Percentiles rank a stretch among this genome's conserved stretches.
These are phyloP conservation scores for Dipteronia dyeriana DNA, from an alignment of 345 rosid species.

Conservation along the genomic window DNA sequence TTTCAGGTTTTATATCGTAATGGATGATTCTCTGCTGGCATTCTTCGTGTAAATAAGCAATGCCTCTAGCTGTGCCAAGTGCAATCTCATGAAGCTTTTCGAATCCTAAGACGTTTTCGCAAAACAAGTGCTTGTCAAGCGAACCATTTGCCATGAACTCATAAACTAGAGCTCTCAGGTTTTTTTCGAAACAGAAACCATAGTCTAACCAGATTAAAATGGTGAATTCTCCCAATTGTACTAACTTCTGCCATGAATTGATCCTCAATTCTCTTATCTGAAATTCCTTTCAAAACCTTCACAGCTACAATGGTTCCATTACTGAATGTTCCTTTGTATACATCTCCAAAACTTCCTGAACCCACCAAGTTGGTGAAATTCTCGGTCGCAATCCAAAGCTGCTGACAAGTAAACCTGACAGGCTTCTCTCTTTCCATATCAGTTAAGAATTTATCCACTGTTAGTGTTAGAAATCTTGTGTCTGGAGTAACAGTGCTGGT, in stretches of 20 bases:
- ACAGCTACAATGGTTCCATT: slow-evolving; percentile 26
- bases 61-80: slow-evolving; percentile 19
- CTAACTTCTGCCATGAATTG: slow-evolving; percentile 48
- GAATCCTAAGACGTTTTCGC: not conserved
- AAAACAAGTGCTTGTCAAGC: slow-evolving; percentile 24
- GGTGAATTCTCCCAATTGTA: slow-evolving; percentile 44
- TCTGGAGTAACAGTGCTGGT: not conserved
- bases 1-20: slow-evolving; percentile 27
- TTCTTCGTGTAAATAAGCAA: slow-evolving; percentile 26
- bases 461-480: not conserved
- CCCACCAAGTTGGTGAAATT: slow-evolving; percentile 19
- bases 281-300: slow-evolving; percentile 23
- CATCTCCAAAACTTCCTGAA: slow-evolving; percentile 17
- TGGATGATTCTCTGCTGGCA: slow-evolving; percentile 21
- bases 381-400: slow-evolving; percentile 17
- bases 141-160: slow-evolving; percentile 49
- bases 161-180: slow-evolving; percentile 32
- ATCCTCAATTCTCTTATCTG: slow-evolving; percentile 28
- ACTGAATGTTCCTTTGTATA: slow-evolving; percentile 21
- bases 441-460: slow-evolving; percentile 15
- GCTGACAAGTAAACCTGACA: slow-evolving; percentile 21
- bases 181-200: slow-evolving; percentile 38
- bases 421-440: slow-evolving; percentile 25
- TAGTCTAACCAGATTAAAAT: slow-evolving; percentile 36
- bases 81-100: slow-evolving; percentile 22